Evolutionary conservation across 441 rosid species (phyloP).

Genomic region (Corymbia citriodora): DNA sequence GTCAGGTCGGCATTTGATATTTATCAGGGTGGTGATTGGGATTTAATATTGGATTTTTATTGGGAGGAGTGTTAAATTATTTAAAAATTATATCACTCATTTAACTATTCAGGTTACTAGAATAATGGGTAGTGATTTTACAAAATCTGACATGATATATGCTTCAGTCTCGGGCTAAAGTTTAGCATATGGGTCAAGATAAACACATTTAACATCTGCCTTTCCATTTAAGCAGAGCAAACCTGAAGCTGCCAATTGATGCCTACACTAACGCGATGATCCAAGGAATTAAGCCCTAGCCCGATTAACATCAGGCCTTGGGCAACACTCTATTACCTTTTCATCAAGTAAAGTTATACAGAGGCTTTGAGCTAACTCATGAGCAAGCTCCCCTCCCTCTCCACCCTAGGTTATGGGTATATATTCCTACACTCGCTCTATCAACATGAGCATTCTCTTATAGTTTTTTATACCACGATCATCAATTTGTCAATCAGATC

Average conservation of each 20-base stretch:
- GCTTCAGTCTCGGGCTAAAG: neutral
- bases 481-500: neutral
- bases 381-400: neutral
- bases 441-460: neutral
- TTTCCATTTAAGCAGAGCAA: no score
- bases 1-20: neutral
- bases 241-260: no score
- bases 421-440: neutral
- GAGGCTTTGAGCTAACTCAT: neutral
- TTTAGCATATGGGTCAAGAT: neutral
- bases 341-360: neutral
- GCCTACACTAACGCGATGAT: neutral
- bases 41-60: neutral
- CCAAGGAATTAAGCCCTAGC: neutral
- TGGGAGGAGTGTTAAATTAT: neutral
- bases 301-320: neutral
- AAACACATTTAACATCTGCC: no score
- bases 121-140: rapidly evolving
- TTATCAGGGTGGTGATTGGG: neutral
- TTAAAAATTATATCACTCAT: neutral
- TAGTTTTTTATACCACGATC: neutral
- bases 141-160: neutral
- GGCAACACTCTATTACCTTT: neutral
- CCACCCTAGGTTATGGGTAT: neutral
- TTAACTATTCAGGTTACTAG: neutral